These are phyloP conservation scores for Guadua angustifolia DNA, from an alignment of 176 grass and related monocot genomes.

Conservation along the genomic window DNA sequence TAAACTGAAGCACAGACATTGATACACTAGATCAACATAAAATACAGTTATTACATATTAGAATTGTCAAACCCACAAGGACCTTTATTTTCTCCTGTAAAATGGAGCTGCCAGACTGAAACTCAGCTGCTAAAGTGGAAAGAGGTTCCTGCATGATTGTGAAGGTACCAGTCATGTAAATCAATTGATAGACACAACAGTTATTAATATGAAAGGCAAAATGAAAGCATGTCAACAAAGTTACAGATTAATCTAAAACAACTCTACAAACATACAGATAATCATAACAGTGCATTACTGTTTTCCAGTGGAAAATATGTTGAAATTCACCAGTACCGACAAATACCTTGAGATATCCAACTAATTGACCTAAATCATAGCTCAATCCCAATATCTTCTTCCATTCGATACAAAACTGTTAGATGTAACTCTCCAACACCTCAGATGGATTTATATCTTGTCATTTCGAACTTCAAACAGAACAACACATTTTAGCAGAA, in stretches of 20 bases:
- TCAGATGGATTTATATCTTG: slow-evolving; percentile 3
- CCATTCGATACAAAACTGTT: neutral
- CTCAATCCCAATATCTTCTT: neutral
- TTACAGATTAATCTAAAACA: slow-evolving; percentile 7
- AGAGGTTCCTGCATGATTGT: slow-evolving; percentile 81
- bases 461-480: neutral
- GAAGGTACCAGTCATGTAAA: slow-evolving; percentile 26
- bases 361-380: slow-evolving; percentile 1
- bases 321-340: neutral
- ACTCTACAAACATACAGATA: neutral
- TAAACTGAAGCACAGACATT: slow-evolving; percentile 39
- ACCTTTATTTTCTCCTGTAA: slow-evolving; percentile 98
- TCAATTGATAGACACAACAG: neutral
- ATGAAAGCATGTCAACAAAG: slow-evolving; percentile 1
- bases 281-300: neutral
- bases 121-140: slow-evolving; percentile 81
- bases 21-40: neutral
- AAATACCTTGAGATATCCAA: slow-evolving; percentile 20
- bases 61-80: slow-evolving; percentile 36
- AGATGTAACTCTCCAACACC: neutral
- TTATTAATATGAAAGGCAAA: slow-evolving; percentile 18
- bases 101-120: slow-evolving; percentile 83
- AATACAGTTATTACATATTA: slow-evolving; percentile 32
- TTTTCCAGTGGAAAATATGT: neutral
- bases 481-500: neutral